phyloP scores from a whole-genome alignment of 257 asterid species.

The Ajuga chamaepitys region DNA sequence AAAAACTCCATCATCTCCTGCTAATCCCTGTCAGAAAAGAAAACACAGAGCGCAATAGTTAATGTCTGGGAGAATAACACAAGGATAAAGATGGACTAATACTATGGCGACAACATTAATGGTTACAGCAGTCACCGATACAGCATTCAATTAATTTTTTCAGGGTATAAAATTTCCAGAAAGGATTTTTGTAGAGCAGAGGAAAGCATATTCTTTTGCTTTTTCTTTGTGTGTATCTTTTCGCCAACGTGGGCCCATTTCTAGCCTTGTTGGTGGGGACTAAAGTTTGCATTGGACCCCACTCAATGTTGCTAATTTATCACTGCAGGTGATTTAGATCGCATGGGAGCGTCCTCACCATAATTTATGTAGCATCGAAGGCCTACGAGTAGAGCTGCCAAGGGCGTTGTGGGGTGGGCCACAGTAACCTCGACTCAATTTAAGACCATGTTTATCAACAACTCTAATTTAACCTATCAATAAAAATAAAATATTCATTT shows the following conservation, averaged over 20 bases:
- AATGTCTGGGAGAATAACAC: conserved; percentile 10
- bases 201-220: conserved; percentile 71
- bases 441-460: too few relatives aligned
- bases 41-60: too few relatives aligned
- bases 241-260: conserved; percentile 14
- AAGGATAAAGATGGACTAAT: conserved; percentile 22
- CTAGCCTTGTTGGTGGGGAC: conserved; percentile 16
- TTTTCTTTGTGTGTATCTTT: not conserved
- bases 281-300: conserved; percentile 14
- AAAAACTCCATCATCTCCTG: conserved; percentile 33
- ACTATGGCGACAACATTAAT: conserved; percentile 8
- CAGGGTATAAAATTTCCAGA: conserved; percentile 5
- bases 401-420: too few relatives aligned
- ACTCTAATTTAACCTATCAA: too few relatives aligned
- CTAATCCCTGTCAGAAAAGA: conserved; percentile 21
- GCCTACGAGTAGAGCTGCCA: too few relatives aligned
- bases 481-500: too few relatives aligned
- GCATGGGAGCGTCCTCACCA: not conserved
- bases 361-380: not conserved
- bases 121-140: conserved; percentile 11
- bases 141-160: conserved; percentile 1
- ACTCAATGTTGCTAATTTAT: not conserved
- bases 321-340: not conserved
- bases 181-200: conserved; percentile 35
- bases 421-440: too few relatives aligned